Base-by-base conservation (phyloP, 2,329 filamentous ascomycete species). In the Nectriaceae sp. region DNA sequence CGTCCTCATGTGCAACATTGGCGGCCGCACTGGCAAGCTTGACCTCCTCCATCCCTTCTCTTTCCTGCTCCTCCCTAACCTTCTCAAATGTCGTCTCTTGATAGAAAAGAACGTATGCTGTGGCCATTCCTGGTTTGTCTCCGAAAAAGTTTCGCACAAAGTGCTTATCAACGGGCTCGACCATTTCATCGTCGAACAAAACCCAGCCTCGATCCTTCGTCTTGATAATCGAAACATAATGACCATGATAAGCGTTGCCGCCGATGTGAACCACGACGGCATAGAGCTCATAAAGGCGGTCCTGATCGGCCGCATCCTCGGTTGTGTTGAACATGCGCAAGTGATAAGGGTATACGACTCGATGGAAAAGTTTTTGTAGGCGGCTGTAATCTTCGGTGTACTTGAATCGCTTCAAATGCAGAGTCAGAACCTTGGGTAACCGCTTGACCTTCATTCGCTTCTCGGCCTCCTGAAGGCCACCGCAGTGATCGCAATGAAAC, bases 381-480 rank as follows among this genome's bases (percentile, higher is more conserved):
- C 92, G 84, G 57, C 92, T 94, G 64, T 95, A 83, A 68, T 97
- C 93, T 66, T 97, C 94, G 3, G 93, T 97, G 66, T 97, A 99
- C 73, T 97, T 97, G 77, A 99, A 99, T 47, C 94, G 84, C 73
- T 99, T 99, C 54, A 99, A 73, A 66, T 99, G 94, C 49, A 99
- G 75, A 4, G 94, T 92, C 55, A 99, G 73, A 50, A 99, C 90
- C 64, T 90, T 91, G 4, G 94, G 94, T 64, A 97, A 74, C 44
- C 89, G 84, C 75, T 99, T 97, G 60, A 99, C 93, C 76, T 97
- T 99, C 94, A 99, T 99, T 55, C 94, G 84, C 76, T 97, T 99
- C 70, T 99, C 94, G 0, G 94, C 94, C 72, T 99, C 94, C 70
- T 99, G 94, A 46, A 99, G 75, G 3, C 94, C 94, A 44, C 94